Evolutionary conservation across 495 filamentous ascomycete genomes (phyloP).

Genomic region (Mytilinidion resinicola): DNA sequence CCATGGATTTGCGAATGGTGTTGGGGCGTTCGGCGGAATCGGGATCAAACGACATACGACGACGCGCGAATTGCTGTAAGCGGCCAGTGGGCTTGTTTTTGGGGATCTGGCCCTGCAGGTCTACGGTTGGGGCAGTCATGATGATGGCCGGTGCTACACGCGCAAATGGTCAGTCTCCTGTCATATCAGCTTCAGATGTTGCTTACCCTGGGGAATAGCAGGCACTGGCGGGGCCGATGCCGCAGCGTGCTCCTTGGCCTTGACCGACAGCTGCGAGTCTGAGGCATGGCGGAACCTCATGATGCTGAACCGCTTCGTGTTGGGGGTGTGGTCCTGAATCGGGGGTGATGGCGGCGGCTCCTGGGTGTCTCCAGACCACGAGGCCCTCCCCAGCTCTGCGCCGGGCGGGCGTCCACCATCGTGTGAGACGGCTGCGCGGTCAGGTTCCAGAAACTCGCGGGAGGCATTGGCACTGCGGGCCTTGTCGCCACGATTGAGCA

Average conservation of each 20-base stretch:
- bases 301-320: slow-evolving; percentile 73
- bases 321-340: slow-evolving; percentile 26
- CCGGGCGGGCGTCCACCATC: slow-evolving; percentile 23
- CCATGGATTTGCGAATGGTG: slow-evolving; percentile 27
- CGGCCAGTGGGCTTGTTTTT: slow-evolving; percentile 13
- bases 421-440: slow-evolving; percentile 19
- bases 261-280: slow-evolving; percentile 78
- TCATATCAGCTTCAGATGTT: not conserved
- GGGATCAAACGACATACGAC: slow-evolving; percentile 24
- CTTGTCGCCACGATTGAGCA: slow-evolving; percentile 26
- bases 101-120: slow-evolving; percentile 30
- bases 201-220: slow-evolving; percentile 27
- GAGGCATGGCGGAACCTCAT: slow-evolving; percentile 89
- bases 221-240: slow-evolving; percentile 55
- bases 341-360: slow-evolving; percentile 25
- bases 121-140: slow-evolving; percentile 80
- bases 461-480: slow-evolving; percentile 17
- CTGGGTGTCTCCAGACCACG: slow-evolving; percentile 5
- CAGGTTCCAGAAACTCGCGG: slow-evolving; percentile 15
- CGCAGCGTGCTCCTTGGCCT: slow-evolving; percentile 60
- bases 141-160: slow-evolving; percentile 77
- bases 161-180: not conserved
- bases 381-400: slow-evolving; percentile 16
- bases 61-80: slow-evolving; percentile 22
- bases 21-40: slow-evolving; percentile 15